Evolutionary conservation across 2,329 filamentous ascomycete species (phyloP).

Genomic region (Ophiostoma piceae): DNA sequence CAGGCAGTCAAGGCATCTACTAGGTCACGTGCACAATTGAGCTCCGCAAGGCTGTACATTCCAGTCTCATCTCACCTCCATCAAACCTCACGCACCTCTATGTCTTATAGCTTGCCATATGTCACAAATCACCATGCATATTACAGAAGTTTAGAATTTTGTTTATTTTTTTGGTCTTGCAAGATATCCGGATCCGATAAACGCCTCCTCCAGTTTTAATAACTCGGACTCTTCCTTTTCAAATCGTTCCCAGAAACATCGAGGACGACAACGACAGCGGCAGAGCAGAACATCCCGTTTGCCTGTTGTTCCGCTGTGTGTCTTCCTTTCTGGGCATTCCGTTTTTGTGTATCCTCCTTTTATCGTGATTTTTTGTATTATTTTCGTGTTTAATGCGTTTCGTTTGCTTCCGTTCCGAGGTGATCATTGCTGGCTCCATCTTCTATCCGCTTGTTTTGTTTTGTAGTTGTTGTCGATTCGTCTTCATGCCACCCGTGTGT

Average conservation of each 20-base stretch:
- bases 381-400: constrained; percentile 23
- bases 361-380: constrained; percentile 9
- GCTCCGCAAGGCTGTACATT: background rate
- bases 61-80: background rate
- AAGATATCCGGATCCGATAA: constrained; percentile 80
- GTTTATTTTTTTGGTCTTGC: constrained; percentile 47
- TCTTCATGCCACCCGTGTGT: background rate
- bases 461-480: constrained; percentile 3
- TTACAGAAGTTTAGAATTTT: constrained; percentile 35
- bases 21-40: background rate
- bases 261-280: constrained; percentile 6
- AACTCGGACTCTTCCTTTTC: constrained; percentile 21
- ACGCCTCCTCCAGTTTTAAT: constrained; percentile 52
- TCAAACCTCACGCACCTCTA: background rate
- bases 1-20: background rate
- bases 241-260: constrained; percentile 14
- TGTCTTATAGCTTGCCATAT: background rate
- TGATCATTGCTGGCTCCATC: constrained; percentile 58
- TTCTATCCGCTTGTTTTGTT: constrained; percentile 58
- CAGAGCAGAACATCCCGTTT: background rate
- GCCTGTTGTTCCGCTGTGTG: background rate
- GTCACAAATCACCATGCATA: background rate
- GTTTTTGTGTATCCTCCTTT: constrained; percentile 28
- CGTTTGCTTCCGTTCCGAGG: constrained; percentile 26
- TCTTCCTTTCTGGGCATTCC: constrained; percentile 37